Conservation (phyloP, 768 basidiomycete species). For the Mycena rebaudengoi region DNA sequence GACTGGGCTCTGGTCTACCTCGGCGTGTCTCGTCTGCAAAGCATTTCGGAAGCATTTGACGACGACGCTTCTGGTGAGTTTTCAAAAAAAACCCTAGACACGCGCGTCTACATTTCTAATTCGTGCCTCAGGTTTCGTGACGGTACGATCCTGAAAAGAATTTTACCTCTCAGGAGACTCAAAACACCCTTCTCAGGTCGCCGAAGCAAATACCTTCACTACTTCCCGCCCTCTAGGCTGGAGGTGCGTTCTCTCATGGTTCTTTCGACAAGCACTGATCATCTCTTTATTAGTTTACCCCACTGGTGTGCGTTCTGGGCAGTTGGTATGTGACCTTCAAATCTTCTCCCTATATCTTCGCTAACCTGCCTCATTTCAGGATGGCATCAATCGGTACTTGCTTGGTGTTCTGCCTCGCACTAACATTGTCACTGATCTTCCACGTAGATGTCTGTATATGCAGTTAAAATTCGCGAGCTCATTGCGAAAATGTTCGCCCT, state of each 20-base stretch:
- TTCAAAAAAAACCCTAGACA: too few species aligned
- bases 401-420: not conserved
- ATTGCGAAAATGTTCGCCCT: conserved; percentile 27
- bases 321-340: conserved; percentile 39
- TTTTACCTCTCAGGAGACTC: not conserved
- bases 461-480: conserved; percentile 21
- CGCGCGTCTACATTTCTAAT: too few species aligned
- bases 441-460: conserved; percentile 24
- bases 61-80: conserved; percentile 48
- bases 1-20: conserved; percentile 44
- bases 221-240: conserved; percentile 38
- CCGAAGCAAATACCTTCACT: conserved; percentile 44
- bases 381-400: conserved; percentile 17
- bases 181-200: not conserved
- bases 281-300: conserved; percentile 27
- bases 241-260: conserved; percentile 31
- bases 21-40: conserved; percentile 36
- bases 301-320: conserved; percentile 46
- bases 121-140: too few species aligned
- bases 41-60: conserved; percentile 44
- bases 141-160: conserved; percentile 3
- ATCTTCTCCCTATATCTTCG: too few species aligned
- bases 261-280: not conserved
- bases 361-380: too few species aligned
- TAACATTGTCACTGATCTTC: not conserved